These are phyloP conservation scores for Verticillium isaacii DNA, from an alignment of 2,329 filamentous ascomycete genomes.

Conservation along the genomic window DNA sequence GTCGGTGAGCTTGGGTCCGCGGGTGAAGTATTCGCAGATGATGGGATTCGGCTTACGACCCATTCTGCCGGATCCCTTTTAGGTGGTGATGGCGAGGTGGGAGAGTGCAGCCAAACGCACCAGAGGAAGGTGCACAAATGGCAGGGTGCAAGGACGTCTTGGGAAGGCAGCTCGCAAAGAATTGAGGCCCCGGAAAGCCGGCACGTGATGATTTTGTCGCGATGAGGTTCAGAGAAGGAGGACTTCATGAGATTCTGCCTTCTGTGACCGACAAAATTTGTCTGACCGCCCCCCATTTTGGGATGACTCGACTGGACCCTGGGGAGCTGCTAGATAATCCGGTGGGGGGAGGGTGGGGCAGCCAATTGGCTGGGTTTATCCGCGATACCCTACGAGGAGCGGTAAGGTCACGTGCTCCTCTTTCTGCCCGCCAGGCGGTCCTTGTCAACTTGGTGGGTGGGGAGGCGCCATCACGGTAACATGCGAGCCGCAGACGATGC, in stretches of 20 bases:
- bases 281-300: conserved; percentile 26
- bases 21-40: conserved; percentile 83
- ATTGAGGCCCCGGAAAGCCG: background rate
- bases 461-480: background rate
- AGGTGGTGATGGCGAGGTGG: background rate
- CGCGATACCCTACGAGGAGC: background rate
- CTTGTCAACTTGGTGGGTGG: background rate
- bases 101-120: background rate
- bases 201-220: background rate
- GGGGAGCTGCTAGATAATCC: background rate
- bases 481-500: background rate
- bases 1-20: conserved; percentile 81
- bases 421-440: background rate
- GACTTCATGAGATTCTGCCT: conserved; percentile 28
- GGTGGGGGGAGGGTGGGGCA: background rate
- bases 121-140: background rate
- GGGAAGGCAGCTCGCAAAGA: background rate
- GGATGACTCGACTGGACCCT: conserved; percentile 3
- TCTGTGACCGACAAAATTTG: conserved; percentile 35
- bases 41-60: conserved; percentile 79
- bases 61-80: conserved; percentile 45
- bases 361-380: background rate
- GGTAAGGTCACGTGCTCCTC: background rate
- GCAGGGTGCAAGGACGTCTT: background rate
- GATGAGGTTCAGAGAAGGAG: conserved; percentile 10